Evolutionary conservation across 108 stramenopile genomes (phyloP).

Genomic region (Conticribra guillardii): DNA sequence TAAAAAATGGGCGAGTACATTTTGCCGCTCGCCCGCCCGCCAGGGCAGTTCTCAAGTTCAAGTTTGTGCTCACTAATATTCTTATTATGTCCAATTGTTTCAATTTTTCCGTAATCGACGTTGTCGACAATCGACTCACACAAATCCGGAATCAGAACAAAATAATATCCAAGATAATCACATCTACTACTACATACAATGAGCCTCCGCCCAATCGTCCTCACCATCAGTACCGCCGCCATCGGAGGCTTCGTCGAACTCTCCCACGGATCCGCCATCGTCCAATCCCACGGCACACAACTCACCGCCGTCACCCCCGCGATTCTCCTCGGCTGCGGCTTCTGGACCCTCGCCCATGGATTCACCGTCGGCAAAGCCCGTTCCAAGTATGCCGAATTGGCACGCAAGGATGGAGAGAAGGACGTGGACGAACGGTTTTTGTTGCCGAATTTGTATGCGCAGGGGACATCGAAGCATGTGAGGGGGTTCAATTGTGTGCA

Average conservation of each 20-base stretch:
- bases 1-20: too few relatives aligned
- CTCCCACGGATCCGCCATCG: constrained; percentile 3
- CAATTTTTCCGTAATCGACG: too few relatives aligned
- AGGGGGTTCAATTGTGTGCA: constrained; percentile 68
- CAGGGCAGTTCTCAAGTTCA: too few relatives aligned
- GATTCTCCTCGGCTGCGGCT: constrained; percentile 52
- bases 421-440: constrained; percentile 56
- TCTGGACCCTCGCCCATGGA: constrained; percentile 57
- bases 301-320: constrained; percentile 46
- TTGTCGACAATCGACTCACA: too few relatives aligned
- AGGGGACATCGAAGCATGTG: constrained; percentile 60
- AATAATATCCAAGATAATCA: too few relatives aligned
- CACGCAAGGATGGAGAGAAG: constrained; percentile 67
- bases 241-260: constrained; percentile 26
- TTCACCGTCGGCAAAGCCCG: constrained; percentile 60
- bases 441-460: constrained; percentile 66
- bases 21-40: too few relatives aligned
- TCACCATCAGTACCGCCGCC: constrained; percentile 8
- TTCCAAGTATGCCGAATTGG: constrained; percentile 54
- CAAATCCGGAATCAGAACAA: too few relatives aligned
- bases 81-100: too few relatives aligned
- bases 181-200: too few relatives aligned
- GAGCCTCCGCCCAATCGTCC: background rate
- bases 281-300: constrained; percentile 1
- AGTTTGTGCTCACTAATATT: too few relatives aligned